These are phyloP conservation scores for Pythium sp. DNA, from an alignment of 352 stramenopile species.

Conservation along the genomic window DNA sequence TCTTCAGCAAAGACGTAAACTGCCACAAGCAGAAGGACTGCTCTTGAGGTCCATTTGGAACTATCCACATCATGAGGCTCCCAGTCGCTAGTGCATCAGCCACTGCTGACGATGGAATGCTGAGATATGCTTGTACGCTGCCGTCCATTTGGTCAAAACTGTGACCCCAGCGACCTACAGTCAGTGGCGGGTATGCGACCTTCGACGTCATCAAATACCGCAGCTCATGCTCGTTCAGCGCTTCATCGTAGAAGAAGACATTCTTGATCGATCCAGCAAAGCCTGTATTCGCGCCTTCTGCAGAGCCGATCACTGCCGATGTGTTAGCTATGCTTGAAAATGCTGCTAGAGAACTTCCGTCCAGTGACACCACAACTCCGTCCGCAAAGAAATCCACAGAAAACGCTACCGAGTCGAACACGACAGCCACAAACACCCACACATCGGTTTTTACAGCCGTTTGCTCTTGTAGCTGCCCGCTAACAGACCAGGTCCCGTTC, in stretches of 20 bases:
- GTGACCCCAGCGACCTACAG: slow-evolving; percentile 28
- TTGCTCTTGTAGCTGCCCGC: slow-evolving; percentile 8
- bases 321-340: neutral
- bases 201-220: slow-evolving; percentile 34
- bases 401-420: slow-evolving; percentile 26
- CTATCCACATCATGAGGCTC: slow-evolving; percentile 20
- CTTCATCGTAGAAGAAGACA: slow-evolving; percentile 44
- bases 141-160: slow-evolving; percentile 16
- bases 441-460: slow-evolving; percentile 14
- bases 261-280: slow-evolving; percentile 36
- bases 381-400: slow-evolving; percentile 24
- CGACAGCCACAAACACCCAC: slow-evolving; percentile 43
- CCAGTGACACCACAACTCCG: slow-evolving; percentile 6
- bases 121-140: slow-evolving; percentile 18
- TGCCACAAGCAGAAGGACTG: slow-evolving; percentile 20
- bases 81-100: neutral
- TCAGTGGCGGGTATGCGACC: slow-evolving; percentile 8
- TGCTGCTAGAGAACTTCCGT: neutral
- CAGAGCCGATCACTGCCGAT: slow-evolving; percentile 16
- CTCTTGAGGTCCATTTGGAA: neutral
- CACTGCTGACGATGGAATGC: slow-evolving; percentile 2
- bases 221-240: slow-evolving; percentile 35
- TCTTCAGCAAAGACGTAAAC: neutral
- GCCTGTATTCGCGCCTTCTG: slow-evolving; percentile 19
- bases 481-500: slow-evolving; percentile 31